Evolutionary conservation across 164 flowering plant genomes (phyloP), one percentile per base, ranked within the genome.

Genomic region (Vitis labrusca): DNA sequence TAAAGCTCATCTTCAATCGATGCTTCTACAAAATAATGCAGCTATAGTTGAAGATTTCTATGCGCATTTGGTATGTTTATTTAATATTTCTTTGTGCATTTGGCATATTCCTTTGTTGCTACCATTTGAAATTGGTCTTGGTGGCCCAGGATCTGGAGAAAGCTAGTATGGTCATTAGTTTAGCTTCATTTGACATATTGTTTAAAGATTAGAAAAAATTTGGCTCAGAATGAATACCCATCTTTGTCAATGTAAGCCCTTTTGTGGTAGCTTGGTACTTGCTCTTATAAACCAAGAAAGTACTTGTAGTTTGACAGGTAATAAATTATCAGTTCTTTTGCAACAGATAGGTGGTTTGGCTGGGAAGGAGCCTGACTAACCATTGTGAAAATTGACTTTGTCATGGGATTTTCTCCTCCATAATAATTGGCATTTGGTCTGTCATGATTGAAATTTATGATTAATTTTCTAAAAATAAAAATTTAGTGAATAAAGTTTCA

Each of bases 1-100:
- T 29, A 96, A 86, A 80, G 78, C 91, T 74, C 97, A 91, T 85
- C 87, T 96, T 50, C 97, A 92, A 59, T 89, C 93, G 10, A 87
- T 86, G 92, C 92, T 96, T 70, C 77, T 87, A 70, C 90, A 82
- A 71, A 89, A 74, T 63, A 88, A 87, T 78, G 82, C 80, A 52
- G 79, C 90, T 57, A 48, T 86, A 23, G 86, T 96, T 73, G 99
- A 96, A 72, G 97, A 93, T 72, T 96, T 96, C 79, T 96, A 83
- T 75, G 80, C 59, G 37, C 85, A 85, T 71, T 52, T 92, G 97
- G 99, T 96, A 80, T 47, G 84, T 82, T 64, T 37, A 3, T 96
- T 73, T 98, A 96, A 72, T 97, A 93, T 72, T 93, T 96, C 79
- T 93, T 82, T 75, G 80, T 61, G 50, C 85, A 85, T 71, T 52